These are phyloP conservation scores for Lactarius hengduanensis DNA, from an alignment of 768 basidiomycete species.

Conservation along the genomic window DNA sequence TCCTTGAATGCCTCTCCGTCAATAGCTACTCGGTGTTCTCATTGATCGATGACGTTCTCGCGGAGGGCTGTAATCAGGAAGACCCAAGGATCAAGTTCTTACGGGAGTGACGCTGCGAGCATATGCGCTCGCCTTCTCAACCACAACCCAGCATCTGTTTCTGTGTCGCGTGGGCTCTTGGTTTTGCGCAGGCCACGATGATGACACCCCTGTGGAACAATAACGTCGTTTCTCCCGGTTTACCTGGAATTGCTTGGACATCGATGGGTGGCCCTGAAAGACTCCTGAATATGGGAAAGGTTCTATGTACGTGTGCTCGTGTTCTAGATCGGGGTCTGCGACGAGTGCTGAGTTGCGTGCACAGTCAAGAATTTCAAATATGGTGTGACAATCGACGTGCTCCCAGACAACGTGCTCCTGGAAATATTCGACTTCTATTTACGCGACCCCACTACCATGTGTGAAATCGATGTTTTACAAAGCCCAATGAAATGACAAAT, in stretches of 20 bases:
- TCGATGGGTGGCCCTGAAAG: not conserved
- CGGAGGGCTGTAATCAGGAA: not conserved
- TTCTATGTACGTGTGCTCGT: not conserved
- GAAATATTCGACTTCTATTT: not conserved
- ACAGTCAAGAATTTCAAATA: not conserved
- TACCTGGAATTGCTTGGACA: not conserved
- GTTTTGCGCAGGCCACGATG: not conserved
- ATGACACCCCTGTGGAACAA: too few species aligned
- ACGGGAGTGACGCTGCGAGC: not conserved
- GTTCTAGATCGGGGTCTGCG: not conserved
- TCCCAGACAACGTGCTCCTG: not conserved
- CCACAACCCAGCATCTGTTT: not conserved
- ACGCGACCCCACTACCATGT: not conserved
- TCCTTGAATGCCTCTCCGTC: not conserved
- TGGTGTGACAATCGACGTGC: not conserved
- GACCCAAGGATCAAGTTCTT: not conserved
- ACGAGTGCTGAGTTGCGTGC: not conserved
- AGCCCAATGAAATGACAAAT: not conserved
- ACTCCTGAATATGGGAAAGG: not conserved
- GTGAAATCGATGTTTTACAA: not conserved
- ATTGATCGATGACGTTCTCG: not conserved
- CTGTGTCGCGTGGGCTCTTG: not conserved
- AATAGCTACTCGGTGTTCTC: not conserved
- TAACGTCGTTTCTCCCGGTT: too few species aligned
- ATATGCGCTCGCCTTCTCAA: not conserved